phyloP scores from a whole-genome alignment of 305 asterid genomes.

The Caryopteris hybrid region DNA sequence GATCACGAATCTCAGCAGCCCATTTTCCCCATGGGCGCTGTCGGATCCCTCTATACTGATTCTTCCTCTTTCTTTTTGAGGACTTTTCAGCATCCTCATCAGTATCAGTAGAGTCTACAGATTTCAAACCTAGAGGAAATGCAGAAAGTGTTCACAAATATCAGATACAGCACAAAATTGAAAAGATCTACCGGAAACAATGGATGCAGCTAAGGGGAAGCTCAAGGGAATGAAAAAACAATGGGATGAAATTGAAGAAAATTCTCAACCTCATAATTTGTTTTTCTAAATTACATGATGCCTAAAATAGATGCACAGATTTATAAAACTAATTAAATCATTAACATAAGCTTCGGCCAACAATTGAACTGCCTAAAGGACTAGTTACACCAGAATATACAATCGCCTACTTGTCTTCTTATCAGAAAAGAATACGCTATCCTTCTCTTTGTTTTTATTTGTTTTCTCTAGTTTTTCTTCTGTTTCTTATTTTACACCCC shows the following conservation, averaged over 20 bases:
- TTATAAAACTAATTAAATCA: neutral
- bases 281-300: neutral
- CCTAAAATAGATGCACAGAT: neutral
- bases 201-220: neutral
- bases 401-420: neutral
- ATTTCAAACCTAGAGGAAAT: conserved; percentile 36
- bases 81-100: conserved; percentile 58
- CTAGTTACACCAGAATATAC: neutral
- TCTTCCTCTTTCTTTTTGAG: conserved; percentile 86
- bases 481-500: no score
- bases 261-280: neutral
- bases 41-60: conserved; percentile 88
- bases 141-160: neutral
- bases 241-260: neutral
- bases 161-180: neutral
- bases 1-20: conserved; percentile 99
- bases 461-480: neutral
- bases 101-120: conserved; percentile 36
- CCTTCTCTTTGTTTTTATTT: neutral
- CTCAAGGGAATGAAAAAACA: neutral
- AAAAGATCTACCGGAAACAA: neutral
- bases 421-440: neutral
- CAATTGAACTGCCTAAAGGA: neutral
- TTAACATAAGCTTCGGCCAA: neutral
- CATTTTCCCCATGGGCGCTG: conserved; percentile 99